Conservation (phyloP, 768 basidiomycete species). For the Tubosaeta sp. region DNA sequence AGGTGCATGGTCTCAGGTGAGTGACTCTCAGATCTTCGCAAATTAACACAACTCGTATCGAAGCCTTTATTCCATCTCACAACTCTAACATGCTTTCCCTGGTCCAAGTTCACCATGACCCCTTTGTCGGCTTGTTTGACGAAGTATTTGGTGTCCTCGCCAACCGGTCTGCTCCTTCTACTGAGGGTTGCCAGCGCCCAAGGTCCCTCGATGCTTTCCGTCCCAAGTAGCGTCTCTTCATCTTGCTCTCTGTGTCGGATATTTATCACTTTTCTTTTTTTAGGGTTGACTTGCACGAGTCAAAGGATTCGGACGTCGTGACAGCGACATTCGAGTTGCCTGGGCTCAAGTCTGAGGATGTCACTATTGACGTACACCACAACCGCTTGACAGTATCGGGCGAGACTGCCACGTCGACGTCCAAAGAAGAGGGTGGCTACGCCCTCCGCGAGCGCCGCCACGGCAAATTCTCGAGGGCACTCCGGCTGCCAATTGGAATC, state of each 20-base stretch:
- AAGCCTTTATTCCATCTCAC: too few relatives aligned
- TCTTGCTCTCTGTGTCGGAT: neutral
- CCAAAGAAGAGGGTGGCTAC: conserved; percentile 37
- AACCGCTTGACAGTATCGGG: conserved; percentile 44
- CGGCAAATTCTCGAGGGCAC: conserved; percentile 43
- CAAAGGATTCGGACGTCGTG: conserved; percentile 35
- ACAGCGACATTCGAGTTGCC: conserved; percentile 50
- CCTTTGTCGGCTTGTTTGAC: too few relatives aligned
- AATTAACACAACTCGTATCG: too few relatives aligned
- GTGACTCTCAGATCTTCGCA: too few relatives aligned
- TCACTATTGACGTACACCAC: conserved; percentile 42
- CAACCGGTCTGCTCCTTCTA: too few relatives aligned
- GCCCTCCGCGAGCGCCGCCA: conserved; percentile 41
- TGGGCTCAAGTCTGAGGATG: conserved; percentile 36
- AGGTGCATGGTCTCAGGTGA: too few relatives aligned
- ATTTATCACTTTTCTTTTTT: neutral
- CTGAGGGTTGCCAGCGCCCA: too few relatives aligned
- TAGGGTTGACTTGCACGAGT: conserved; percentile 46
- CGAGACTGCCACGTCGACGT: conserved; percentile 32
- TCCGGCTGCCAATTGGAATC: conserved; percentile 42
- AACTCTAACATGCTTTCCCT: neutral
- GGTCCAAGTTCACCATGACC: too few relatives aligned
- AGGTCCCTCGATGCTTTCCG: conserved; percentile 1
- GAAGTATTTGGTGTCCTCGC: too few relatives aligned
- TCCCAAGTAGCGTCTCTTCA: conserved; percentile 13